Evolutionary conservation across 192 early-diverging fungal genomes (phyloP).

Genomic region (Coemansia asiatica): DNA sequence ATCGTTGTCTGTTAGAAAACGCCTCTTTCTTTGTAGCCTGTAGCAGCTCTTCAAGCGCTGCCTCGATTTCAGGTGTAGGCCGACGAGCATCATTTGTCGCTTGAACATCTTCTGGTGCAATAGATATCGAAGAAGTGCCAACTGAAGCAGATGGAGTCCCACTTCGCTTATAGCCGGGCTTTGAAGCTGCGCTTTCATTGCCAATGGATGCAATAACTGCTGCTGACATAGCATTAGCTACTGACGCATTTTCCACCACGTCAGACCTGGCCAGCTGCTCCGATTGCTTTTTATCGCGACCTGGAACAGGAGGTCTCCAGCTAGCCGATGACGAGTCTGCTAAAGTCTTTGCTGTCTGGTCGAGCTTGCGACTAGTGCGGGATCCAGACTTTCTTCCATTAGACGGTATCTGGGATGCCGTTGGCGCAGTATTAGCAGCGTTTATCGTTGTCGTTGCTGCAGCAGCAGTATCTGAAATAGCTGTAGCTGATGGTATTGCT

Average conservation of each 20-base stretch:
- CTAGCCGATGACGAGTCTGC: not conserved
- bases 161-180: slow-evolving; percentile 11
- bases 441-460: slow-evolving; percentile 22
- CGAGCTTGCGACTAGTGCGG: slow-evolving; percentile 53
- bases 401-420: slow-evolving; percentile 30
- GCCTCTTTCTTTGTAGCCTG: slow-evolving; percentile 31
- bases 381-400: slow-evolving; percentile 50
- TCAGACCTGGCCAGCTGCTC: not conserved
- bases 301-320: slow-evolving; percentile 40
- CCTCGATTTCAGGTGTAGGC: slow-evolving; percentile 48
- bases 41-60: slow-evolving; percentile 30
- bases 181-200: not conserved
- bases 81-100: slow-evolving; percentile 26
- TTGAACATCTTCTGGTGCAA: slow-evolving; percentile 20
- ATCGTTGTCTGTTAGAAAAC: slow-evolving; percentile 51
- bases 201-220: not conserved
- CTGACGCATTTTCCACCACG: not conserved
- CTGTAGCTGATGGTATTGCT: not conserved
- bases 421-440: not conserved
- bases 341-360: slow-evolving; percentile 10
- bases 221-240: not conserved
- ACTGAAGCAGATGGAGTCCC: slow-evolving; percentile 20
- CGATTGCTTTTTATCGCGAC: slow-evolving; percentile 24
- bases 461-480: no score
- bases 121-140: slow-evolving; percentile 4